Conservation (phyloP, 441 rosid genomes). For the Flueggea neowawraea region DNA sequence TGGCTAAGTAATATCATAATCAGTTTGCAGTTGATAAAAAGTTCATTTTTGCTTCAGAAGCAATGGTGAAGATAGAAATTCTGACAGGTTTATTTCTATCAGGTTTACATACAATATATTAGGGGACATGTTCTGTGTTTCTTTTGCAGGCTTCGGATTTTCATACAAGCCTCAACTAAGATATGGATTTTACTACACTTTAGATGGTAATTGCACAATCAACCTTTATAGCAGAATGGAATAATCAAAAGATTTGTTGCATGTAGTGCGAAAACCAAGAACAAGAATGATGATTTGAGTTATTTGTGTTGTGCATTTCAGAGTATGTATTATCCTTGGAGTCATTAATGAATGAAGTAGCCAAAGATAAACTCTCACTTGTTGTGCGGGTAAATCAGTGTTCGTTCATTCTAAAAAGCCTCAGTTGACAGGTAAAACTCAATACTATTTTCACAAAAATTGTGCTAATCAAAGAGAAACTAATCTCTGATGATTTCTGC, state of each 20-base stretch:
- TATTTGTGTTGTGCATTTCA: slow-evolving; percentile 14
- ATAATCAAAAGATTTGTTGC: too few species aligned
- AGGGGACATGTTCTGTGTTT: background rate
- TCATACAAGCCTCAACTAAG: slow-evolving; percentile 93
- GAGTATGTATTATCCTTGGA: slow-evolving; percentile 77
- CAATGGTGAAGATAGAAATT: too few species aligned
- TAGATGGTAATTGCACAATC: slow-evolving; percentile 53
- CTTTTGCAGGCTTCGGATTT: slow-evolving; percentile 75
- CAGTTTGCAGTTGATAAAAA: too few species aligned
- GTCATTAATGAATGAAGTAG: slow-evolving; percentile 57
- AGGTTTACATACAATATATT: background rate
- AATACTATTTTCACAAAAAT: background rate
- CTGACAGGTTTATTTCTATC: too few species aligned
- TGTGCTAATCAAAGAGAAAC: background rate
- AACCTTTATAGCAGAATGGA: slow-evolving; percentile 4
- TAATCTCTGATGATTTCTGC: slow-evolving; percentile 12
- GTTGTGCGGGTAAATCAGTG: slow-evolving; percentile 79
- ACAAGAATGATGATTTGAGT: too few species aligned
- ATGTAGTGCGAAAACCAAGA: too few species aligned
- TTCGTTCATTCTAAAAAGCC: background rate
- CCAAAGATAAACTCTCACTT: slow-evolving; percentile 52
- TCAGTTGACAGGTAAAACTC: background rate
- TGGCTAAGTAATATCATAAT: slow-evolving; percentile 59
- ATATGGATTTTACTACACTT: slow-evolving; percentile 84
- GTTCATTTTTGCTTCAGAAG: too few species aligned